These are phyloP conservation scores for Dothiorella sarmentorum DNA, from an alignment of 2,329 filamentous ascomycete species.

Conservation along the genomic window DNA sequence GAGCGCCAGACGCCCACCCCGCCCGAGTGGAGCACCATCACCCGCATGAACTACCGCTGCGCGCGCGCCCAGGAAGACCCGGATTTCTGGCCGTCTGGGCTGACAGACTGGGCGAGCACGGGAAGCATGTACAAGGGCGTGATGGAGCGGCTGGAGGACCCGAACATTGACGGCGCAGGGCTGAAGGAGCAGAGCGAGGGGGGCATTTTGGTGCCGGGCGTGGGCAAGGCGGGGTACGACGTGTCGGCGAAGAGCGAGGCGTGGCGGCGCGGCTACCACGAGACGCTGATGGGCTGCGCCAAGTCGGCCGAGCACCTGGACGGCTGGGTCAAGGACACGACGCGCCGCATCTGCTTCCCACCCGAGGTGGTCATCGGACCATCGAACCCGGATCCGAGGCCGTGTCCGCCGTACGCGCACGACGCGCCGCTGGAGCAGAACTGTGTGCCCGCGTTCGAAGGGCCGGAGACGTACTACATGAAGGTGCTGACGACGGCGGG, in stretches of 20 bases:
- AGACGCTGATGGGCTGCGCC: constrained; percentile 73
- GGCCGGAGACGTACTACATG: constrained; percentile 75
- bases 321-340: constrained; percentile 70
- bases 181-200: constrained; percentile 56
- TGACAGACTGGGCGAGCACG: constrained; percentile 67
- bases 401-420: constrained; percentile 62
- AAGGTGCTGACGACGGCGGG: constrained; percentile 77
- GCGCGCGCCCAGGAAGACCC: constrained; percentile 60
- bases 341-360: constrained; percentile 64
- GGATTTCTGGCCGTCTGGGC: constrained; percentile 50
- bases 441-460: constrained; percentile 63
- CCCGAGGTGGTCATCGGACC: constrained; percentile 73
- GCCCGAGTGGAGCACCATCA: constrained; percentile 72
- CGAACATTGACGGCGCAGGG: constrained; percentile 63
- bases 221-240: constrained; percentile 58
- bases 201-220: constrained; percentile 37
- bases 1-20: constrained; percentile 79
- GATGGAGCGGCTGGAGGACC: constrained; percentile 67
- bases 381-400: constrained; percentile 75
- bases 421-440: constrained; percentile 70
- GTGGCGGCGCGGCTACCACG: constrained; percentile 84
- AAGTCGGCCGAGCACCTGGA: constrained; percentile 77
- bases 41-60: constrained; percentile 64
- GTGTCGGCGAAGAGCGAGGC: constrained; percentile 71
- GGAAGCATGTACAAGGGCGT: constrained; percentile 59